These are phyloP conservation scores for Ananas comosus DNA, from an alignment of 176 grass and related monocot species.

Conservation along the genomic window DNA sequence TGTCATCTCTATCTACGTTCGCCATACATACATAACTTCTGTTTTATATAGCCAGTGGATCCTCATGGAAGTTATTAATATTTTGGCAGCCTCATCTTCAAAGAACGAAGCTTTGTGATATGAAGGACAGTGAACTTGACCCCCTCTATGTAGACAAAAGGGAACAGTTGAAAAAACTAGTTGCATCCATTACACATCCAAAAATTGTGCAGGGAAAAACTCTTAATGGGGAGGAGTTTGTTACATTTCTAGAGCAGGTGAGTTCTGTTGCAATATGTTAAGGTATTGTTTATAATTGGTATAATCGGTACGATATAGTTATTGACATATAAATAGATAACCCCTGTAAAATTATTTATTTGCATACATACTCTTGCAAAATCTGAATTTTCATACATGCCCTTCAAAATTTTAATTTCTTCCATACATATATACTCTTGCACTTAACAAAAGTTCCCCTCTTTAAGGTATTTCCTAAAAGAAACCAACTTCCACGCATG, in stretches of 20 bases:
- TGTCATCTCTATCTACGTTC: neutral
- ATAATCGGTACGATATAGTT: neutral
- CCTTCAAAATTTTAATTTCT: too few relatives aligned
- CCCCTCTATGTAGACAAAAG: slow-evolving; percentile 64
- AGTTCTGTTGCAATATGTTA: neutral
- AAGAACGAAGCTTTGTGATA: slow-evolving; percentile 90
- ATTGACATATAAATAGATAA: too few relatives aligned
- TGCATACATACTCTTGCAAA: too few relatives aligned
- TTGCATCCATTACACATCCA: slow-evolving; percentile 63
- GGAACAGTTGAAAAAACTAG: slow-evolving; percentile 67
- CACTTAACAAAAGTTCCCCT: too few relatives aligned
- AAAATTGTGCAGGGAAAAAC: slow-evolving; percentile 82
- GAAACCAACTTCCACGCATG: too few relatives aligned
- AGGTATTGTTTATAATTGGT: neutral
- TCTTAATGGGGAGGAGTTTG: slow-evolving; percentile 84
- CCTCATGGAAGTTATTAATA: slow-evolving; percentile 10
- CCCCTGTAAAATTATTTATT: too few relatives aligned
- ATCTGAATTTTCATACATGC: too few relatives aligned
- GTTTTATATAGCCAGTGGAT: neutral
- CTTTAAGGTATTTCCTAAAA: too few relatives aligned
- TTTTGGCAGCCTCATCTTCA: slow-evolving; percentile 91
- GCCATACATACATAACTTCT: neutral
- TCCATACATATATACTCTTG: too few relatives aligned
- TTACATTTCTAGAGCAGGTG: slow-evolving; percentile 76
- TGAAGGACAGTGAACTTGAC: slow-evolving; percentile 68